phyloP scores from a whole-genome alignment of 2,329 filamentous ascomycete genomes.

The Fusarium caatingaense region DNA sequence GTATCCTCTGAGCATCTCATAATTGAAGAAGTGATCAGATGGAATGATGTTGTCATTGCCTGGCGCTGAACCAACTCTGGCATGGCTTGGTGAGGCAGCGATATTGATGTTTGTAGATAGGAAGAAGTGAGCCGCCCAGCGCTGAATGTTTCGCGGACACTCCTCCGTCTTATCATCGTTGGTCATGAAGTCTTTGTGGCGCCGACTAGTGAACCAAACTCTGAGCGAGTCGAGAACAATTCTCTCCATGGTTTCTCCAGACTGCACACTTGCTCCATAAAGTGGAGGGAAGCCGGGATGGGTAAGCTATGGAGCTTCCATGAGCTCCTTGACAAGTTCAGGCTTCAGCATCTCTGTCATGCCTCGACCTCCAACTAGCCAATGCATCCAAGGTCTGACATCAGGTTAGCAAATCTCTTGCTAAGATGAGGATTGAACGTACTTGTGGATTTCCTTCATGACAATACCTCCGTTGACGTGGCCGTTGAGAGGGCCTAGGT shows the following conservation, averaged over 20 bases:
- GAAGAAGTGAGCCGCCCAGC: constrained; percentile 1
- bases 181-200: not conserved
- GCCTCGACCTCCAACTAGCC: not conserved
- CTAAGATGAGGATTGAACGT: not conserved
- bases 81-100: not conserved
- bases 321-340: not conserved
- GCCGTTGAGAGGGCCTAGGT: not conserved
- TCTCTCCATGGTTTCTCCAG: constrained; percentile 1
- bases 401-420: rapidly evolving
- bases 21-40: constrained; percentile 1
- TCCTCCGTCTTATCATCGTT: not conserved
- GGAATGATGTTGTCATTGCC: not conserved
- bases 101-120: not conserved
- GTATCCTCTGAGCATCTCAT: not conserved
- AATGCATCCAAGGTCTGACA: not conserved
- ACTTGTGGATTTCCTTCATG: constrained; percentile 5
- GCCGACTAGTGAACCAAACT: not conserved
- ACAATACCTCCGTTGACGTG: constrained; percentile 1
- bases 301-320: not conserved
- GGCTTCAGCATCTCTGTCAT: not conserved
- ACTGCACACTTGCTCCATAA: constrained; percentile 1
- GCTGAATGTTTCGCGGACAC: not conserved
- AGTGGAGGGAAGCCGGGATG: not conserved
- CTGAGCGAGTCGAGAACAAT: not conserved
- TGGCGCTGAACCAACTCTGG: not conserved